A percentile compares a stretch with the other conserved stretches of the same genome.
phyloP scores from a whole-genome alignment of 306 rosid genomes.

The Leucaena leucocephala region DNA sequence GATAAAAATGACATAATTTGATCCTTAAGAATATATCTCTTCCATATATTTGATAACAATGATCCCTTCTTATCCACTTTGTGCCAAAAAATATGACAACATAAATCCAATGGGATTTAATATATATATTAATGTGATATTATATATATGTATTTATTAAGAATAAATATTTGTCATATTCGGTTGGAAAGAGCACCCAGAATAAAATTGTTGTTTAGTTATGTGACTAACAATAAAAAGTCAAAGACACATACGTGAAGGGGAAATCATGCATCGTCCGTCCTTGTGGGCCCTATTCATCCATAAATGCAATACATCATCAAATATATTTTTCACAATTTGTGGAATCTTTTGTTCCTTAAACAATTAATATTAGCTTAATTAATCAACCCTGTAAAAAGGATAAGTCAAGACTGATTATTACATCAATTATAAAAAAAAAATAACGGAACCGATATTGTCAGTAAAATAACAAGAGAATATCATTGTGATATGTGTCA shows the following conservation, averaged over 20 bases:
- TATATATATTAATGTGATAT: too few species aligned
- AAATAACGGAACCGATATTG: background rate
- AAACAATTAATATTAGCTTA: background rate
- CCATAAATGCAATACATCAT: background rate
- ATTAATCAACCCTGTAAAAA: background rate
- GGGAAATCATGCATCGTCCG: background rate
- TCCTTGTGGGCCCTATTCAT: background rate
- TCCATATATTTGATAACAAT: background rate
- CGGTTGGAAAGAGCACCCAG: conserved; percentile 10
- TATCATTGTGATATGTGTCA: conserved; percentile 11
- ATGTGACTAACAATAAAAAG: background rate
- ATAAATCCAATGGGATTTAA: background rate
- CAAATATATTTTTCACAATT: background rate
- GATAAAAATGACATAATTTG: background rate
- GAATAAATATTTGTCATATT: conserved; percentile 3
- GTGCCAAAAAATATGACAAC: background rate
- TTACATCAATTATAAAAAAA: background rate
- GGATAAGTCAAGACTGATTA: background rate
- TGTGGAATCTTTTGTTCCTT: background rate
- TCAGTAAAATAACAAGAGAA: background rate
- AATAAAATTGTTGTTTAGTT: background rate
- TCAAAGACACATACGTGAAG: background rate
- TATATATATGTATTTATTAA: too few species aligned
- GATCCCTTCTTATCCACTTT: background rate
- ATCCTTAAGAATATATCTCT: background rate